Evolutionary conservation across 2,329 filamentous ascomycete genomes (phyloP).

Genomic region (Aschersonia sp.): DNA sequence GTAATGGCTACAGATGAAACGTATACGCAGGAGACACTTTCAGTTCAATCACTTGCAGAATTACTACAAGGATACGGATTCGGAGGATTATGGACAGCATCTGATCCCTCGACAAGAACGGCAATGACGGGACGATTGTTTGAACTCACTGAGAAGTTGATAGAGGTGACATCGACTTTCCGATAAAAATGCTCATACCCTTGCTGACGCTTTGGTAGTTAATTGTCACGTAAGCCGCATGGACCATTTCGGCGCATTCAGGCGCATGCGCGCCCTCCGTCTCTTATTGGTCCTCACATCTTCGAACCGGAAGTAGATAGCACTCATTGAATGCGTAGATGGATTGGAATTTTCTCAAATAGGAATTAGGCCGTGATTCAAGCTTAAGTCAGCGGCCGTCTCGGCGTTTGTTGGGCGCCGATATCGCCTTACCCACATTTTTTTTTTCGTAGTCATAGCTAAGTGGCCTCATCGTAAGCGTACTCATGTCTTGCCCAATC

Average conservation of each 20-base stretch:
- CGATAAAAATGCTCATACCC: neutral
- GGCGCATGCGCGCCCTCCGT: too few species aligned
- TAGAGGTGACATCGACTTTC: conserved; percentile 33
- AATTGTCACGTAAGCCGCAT: conserved; percentile 4
- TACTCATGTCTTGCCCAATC: too few species aligned
- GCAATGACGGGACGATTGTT: conserved; percentile 38
- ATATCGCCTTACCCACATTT: neutral
- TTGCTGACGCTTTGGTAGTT: conserved; percentile 4
- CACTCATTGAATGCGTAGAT: too few species aligned
- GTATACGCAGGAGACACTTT: conserved; percentile 33
- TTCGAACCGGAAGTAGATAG: too few species aligned
- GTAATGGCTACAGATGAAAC: conserved; percentile 40
- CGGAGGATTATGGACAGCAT: conserved; percentile 45
- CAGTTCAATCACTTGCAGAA: conserved; percentile 32
- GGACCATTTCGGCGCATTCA: neutral
- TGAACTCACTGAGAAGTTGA: conserved; percentile 42
- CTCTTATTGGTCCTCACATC: too few species aligned
- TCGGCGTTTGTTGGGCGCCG: neutral
- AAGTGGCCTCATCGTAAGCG: too few species aligned
- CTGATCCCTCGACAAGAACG: conserved; percentile 33
- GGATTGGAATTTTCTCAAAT: too few species aligned
- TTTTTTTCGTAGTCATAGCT: neutral
- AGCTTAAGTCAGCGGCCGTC: neutral
- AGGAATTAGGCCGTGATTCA: neutral
- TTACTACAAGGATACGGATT: conserved; percentile 48